phyloP scores from a whole-genome alignment of 78 protist genomes.

The Guillardia theta region DNA sequence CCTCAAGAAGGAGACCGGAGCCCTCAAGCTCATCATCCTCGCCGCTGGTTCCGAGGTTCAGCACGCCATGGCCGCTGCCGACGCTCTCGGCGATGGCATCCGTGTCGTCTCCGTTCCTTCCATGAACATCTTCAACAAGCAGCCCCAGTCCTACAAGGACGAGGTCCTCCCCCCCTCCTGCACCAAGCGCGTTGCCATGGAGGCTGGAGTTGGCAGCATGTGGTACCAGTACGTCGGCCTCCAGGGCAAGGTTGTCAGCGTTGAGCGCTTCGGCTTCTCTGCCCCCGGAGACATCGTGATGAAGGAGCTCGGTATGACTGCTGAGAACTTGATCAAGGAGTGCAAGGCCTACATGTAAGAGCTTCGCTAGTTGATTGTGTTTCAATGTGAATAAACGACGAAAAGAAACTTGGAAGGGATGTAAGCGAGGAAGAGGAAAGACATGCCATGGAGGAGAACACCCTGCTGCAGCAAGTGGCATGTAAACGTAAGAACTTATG shows the following conservation, averaged over 20 bases:
- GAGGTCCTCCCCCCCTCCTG: constrained; percentile 47
- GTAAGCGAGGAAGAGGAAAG: too few relatives aligned
- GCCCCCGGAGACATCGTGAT: constrained; percentile 52
- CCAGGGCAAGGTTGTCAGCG: constrained; percentile 47
- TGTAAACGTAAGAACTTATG: too few relatives aligned
- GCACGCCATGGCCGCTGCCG: constrained; percentile 82
- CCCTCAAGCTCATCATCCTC: constrained; percentile 75
- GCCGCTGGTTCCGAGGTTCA: constrained; percentile 95
- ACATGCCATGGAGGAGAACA: too few relatives aligned
- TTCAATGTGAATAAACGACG: too few relatives aligned
- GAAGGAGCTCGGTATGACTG: constrained; percentile 48
- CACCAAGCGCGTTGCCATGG: constrained; percentile 44
- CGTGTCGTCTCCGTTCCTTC: constrained; percentile 98
- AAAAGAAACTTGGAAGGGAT: too few relatives aligned
- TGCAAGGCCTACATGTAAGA: background rate
- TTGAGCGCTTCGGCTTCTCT: constrained; percentile 57
- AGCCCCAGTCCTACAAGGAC: constrained; percentile 75
- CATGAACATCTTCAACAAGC: constrained; percentile 85
- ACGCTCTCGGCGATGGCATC: constrained; percentile 54
- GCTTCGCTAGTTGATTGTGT: too few relatives aligned
- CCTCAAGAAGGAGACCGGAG: constrained; percentile 58
- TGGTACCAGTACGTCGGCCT: constrained; percentile 57
- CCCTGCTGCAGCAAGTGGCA: too few relatives aligned
- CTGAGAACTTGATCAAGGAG: background rate
- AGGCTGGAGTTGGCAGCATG: constrained; percentile 43